Conservation (phyloP, 2,329 filamentous ascomycete genomes). For the Beauveria scarabaeidicola region DNA sequence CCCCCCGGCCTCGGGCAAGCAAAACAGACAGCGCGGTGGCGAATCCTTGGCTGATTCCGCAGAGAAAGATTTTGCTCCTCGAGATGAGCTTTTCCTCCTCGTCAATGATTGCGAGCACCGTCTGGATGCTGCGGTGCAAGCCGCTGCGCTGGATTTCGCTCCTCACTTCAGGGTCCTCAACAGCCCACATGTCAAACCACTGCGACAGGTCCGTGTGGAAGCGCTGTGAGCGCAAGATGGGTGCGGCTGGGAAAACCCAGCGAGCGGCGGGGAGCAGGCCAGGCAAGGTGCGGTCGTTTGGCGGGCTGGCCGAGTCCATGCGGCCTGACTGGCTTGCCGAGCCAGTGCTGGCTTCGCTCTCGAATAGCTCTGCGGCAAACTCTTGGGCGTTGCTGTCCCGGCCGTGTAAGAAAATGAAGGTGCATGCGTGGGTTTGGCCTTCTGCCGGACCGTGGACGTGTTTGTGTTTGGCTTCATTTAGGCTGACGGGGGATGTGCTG, state of each 20-base stretch:
- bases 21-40: neutral
- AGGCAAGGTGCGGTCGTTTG: neutral
- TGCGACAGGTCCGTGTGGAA: neutral
- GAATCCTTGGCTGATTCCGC: slow-evolving; percentile 3
- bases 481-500: too few relatives aligned
- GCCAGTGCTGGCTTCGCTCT: neutral
- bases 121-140: neutral
- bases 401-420: slow-evolving; percentile 40
- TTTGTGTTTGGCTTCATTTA: neutral
- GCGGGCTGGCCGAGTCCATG: neutral
- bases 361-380: slow-evolving; percentile 37
- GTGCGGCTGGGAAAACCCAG: slow-evolving; percentile 1
- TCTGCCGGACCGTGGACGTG: neutral
- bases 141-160: neutral
- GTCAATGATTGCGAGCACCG: neutral
- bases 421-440: slow-evolving; percentile 21
- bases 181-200: slow-evolving; percentile 6
- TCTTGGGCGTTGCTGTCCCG: slow-evolving; percentile 37
- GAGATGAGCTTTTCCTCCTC: neutral
- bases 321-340: too few relatives aligned
- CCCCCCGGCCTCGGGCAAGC: neutral
- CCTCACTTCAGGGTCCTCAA: neutral
- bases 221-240: neutral
- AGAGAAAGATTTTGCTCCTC: neutral
- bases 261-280: neutral